Evolutionary conservation across 2,329 filamentous ascomycete species (phyloP), one percentile per base, ranked within the genome.

Genomic region (Colletotrichum kahawae): DNA sequence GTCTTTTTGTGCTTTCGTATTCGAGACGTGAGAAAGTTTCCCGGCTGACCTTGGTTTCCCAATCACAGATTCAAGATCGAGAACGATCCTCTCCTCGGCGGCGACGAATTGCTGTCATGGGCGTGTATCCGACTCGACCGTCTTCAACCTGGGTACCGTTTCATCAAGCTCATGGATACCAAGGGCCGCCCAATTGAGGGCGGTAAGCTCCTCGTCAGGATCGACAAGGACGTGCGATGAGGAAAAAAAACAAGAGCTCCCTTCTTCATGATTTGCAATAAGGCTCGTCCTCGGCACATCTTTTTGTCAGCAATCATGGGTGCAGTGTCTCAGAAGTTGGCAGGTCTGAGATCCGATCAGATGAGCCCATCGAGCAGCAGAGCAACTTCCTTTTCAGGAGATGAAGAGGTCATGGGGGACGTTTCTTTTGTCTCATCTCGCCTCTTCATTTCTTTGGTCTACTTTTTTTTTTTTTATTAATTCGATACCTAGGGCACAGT

Each of bases 101-200:
- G 85, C 60, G 83, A 85, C 64, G 78, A 82, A 16, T 81, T 87
- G 43, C 84, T 89, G 31, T 88, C 87, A 12, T 92, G 90, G 90
- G 88, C 90, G 31, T 92, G 90, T 79, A 88, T 92, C 79, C 89
- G 90, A 5, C 87, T 92, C 14, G 90, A 92, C 81, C 88, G 90
- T 51, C 85, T 92, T 4, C 87, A 85, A 62, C 82, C 82, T 62
- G 90, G 90, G 21, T 91, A 90, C 81, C 88, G 90, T 59, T 89
- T 91, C 76, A 82, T 92, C 67, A 82, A 84, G 51, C 85, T 92
- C 59, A 81, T 87, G 77, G 86, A 91, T 72, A 82, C 82, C 27
- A 83, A 84, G 31, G 88, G 89, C 21, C 82, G 84, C 60, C 82
- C 84, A 14, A 86, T 88, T 29, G 79, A 83, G 7, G 88, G 87